Conservation (phyloP, 345 rosid species). For the Pistacia vera region DNA sequence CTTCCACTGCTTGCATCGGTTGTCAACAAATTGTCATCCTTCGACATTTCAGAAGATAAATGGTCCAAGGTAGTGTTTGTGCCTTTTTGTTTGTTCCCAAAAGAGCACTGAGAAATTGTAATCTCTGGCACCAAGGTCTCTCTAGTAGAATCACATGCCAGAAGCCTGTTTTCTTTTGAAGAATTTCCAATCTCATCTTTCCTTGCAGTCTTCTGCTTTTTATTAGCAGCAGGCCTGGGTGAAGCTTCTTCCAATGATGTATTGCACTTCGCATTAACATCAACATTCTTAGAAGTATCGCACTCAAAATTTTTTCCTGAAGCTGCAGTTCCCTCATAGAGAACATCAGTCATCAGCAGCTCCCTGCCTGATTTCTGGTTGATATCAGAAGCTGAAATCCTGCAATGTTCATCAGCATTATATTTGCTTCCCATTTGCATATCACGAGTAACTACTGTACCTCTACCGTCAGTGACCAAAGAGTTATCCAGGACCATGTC, state of each 20-base stretch:
- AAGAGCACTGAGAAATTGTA: slow-evolving; percentile 18
- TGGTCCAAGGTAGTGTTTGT: slow-evolving; percentile 16
- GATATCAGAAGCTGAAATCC: slow-evolving; percentile 17
- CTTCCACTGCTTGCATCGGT: slow-evolving; percentile 16
- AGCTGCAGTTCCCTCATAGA: slow-evolving; percentile 14
- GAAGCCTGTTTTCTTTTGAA: slow-evolving; percentile 3
- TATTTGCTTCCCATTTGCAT: neutral
- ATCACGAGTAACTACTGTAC: slow-evolving; percentile 16
- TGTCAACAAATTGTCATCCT: slow-evolving; percentile 13
- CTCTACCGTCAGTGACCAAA: slow-evolving; percentile 9
- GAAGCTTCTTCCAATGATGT: slow-evolving; percentile 22
- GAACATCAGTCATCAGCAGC: slow-evolving; percentile 11
- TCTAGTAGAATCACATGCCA: slow-evolving; percentile 15
- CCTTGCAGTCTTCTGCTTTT: slow-evolving; percentile 26
- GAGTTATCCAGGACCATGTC: slow-evolving; percentile 3
- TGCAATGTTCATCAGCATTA: slow-evolving; percentile 6
- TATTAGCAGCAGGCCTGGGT: slow-evolving; percentile 27
- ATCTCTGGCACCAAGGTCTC: slow-evolving; percentile 12
- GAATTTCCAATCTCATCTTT: slow-evolving; percentile 21
- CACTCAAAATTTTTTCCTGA: slow-evolving; percentile 9
- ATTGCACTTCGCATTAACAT: slow-evolving; percentile 6
- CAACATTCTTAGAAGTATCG: slow-evolving; percentile 11
- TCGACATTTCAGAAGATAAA: slow-evolving; percentile 20
- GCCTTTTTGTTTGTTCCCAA: slow-evolving; percentile 16
- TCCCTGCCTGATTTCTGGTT: slow-evolving; percentile 4